Percentiles rank a stretch among this genome's conserved stretches.
Conservation (phyloP, 257 asterid genomes). For the Solanum pimpinellifolium region DNA sequence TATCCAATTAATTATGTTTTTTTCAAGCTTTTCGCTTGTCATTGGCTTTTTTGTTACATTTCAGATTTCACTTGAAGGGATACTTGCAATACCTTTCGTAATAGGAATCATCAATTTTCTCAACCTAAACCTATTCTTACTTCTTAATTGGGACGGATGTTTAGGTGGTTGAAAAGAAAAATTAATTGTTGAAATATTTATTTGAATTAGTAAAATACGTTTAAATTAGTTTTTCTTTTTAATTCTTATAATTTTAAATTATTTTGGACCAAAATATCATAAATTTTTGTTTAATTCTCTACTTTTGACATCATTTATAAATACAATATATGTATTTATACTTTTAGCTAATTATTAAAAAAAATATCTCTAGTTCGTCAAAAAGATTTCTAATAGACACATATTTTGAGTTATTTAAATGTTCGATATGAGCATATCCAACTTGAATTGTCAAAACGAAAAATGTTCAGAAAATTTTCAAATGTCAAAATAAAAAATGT, state of each 20-base stretch:
- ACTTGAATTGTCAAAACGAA: neutral
- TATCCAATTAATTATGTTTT: no score
- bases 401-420: neutral
- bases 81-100: no score
- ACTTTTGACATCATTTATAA: no score
- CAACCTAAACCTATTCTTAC: no score
- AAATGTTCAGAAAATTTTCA: neutral
- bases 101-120: no score
- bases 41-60: neutral
- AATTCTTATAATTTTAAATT: no score
- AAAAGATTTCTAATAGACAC: neutral
- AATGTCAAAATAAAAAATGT: no score
- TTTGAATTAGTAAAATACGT: neutral
- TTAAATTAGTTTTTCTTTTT: neutral
- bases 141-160: neutral
- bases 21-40: neutral
- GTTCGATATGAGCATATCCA: neutral
- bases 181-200: neutral
- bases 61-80: no score
- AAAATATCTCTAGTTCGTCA: no score
- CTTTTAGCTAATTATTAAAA: no score
- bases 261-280: neutral
- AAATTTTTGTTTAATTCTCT: no score
- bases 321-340: no score
- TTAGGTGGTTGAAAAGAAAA: neutral